Evolutionary conservation across 257 asterid species (phyloP).

Genomic region (Solanum etuberosum): DNA sequence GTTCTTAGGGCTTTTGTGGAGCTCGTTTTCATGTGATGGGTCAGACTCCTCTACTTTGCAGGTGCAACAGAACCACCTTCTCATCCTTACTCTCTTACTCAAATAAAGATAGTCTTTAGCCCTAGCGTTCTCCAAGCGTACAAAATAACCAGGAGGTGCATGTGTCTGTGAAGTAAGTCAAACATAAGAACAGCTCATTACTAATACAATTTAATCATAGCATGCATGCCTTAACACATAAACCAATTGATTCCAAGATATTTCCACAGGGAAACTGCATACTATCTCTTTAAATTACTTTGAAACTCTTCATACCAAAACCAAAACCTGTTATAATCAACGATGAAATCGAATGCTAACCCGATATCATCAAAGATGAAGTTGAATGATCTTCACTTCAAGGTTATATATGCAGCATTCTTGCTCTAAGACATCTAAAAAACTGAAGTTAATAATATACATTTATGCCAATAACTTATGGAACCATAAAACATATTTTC

Average conservation of each 20-base stretch:
- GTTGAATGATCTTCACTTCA: neutral
- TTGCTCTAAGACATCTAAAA: neutral
- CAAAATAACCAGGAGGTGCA: neutral
- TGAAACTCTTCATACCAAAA: neutral
- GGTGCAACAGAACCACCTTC: constrained; percentile 13
- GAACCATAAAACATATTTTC: neutral
- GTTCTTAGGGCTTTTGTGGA: neutral
- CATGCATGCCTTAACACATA: neutral
- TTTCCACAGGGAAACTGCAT: neutral
- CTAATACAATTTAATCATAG: neutral
- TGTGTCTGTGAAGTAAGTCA: constrained; percentile 1
- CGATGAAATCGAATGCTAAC: neutral
- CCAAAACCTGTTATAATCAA: neutral
- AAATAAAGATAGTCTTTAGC: neutral
- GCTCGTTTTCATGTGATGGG: neutral
- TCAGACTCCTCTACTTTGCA: neutral
- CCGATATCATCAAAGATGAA: neutral
- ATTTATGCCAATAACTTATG: neutral
- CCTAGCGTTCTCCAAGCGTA: neutral
- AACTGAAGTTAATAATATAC: neutral
- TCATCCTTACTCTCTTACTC: constrained; percentile 3
- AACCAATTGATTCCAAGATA: neutral
- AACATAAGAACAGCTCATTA: neutral
- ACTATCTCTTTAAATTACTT: neutral
- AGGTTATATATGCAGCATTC: neutral